phyloP scores from a whole-genome alignment of 2,329 filamentous ascomycete species.

The Monosporascus sp. region DNA sequence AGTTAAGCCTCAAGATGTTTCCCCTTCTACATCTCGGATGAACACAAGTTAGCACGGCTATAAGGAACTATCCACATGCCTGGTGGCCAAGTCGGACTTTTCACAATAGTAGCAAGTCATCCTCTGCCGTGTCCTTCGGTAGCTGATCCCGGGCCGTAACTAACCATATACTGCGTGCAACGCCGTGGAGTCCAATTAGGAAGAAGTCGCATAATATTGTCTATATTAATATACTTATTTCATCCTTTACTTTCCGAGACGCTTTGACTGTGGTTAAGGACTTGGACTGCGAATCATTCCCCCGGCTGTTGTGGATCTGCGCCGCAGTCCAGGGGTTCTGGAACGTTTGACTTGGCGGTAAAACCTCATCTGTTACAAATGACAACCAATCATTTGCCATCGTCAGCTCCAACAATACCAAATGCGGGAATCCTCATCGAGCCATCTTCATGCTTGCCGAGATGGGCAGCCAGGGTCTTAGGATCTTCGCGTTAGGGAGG shows the following conservation, averaged over 20 bases:
- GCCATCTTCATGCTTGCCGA: background rate
- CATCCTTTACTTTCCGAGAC: background rate
- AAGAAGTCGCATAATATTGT: background rate
- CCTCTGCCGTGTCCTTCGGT: too few species aligned
- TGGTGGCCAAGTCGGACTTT: too few species aligned
- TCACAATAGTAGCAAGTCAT: too few species aligned
- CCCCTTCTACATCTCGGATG: background rate
- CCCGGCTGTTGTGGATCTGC: background rate
- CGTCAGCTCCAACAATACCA: background rate
- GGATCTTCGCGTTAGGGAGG: background rate
- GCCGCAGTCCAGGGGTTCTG: background rate
- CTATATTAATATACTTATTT: background rate
- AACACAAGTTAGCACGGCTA: background rate
- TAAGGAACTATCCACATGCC: background rate
- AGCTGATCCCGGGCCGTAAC: too few species aligned
- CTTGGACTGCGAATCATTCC: background rate
- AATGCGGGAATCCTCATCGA: background rate
- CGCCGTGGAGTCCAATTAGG: background rate
- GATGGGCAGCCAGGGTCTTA: background rate
- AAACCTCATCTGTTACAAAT: background rate
- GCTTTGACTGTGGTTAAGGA: background rate
- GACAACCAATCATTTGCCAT: background rate
- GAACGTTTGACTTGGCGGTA: slow-evolving; percentile 1
- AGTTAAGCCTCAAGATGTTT: background rate
- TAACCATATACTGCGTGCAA: too few species aligned